Evolutionary conservation across 2,329 filamentous ascomycete species (phyloP).

Genomic region (Nigrospora sphaerica): DNA sequence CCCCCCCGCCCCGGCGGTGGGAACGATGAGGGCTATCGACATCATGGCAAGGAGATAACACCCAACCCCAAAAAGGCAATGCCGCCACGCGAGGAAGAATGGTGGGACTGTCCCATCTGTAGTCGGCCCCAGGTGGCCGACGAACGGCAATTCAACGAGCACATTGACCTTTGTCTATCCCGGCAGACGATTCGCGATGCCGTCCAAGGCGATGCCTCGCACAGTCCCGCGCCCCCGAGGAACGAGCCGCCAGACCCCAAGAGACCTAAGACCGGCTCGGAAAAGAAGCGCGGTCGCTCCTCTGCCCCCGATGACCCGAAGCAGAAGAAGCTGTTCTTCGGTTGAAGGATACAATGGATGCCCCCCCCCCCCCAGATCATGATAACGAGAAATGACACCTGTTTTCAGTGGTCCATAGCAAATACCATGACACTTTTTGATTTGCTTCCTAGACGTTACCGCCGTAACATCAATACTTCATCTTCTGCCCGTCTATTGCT

Average conservation of each 20-base stretch:
- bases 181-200: slow-evolving; percentile 78
- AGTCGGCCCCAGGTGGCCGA: slow-evolving; percentile 65
- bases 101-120: slow-evolving; percentile 89
- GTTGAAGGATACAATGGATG: slow-evolving; percentile 17
- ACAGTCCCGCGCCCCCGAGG: slow-evolving; percentile 9
- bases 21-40: slow-evolving; percentile 26
- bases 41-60: slow-evolving; percentile 45
- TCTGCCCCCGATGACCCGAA: slow-evolving; percentile 14
- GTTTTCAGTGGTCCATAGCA: not conserved
- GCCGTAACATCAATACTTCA: too few relatives aligned
- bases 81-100: slow-evolving; percentile 26
- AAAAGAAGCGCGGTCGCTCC: slow-evolving; percentile 16
- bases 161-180: slow-evolving; percentile 89
- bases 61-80: slow-evolving; percentile 33
- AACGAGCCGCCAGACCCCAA: slow-evolving; percentile 29
- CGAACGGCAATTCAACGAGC: slow-evolving; percentile 76
- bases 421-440: not conserved
- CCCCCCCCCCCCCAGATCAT: not conserved
- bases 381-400: slow-evolving; percentile 2
- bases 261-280: slow-evolving; percentile 18
- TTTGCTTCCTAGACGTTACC: too few relatives aligned
- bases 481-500: too few relatives aligned
- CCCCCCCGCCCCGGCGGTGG: slow-evolving; percentile 13
- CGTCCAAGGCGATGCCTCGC: slow-evolving; percentile 47
- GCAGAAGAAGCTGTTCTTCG: slow-evolving; percentile 41